Evolutionary conservation across 257 asterid genomes (phyloP).

Genomic region (Solanum chmielewskii): DNA sequence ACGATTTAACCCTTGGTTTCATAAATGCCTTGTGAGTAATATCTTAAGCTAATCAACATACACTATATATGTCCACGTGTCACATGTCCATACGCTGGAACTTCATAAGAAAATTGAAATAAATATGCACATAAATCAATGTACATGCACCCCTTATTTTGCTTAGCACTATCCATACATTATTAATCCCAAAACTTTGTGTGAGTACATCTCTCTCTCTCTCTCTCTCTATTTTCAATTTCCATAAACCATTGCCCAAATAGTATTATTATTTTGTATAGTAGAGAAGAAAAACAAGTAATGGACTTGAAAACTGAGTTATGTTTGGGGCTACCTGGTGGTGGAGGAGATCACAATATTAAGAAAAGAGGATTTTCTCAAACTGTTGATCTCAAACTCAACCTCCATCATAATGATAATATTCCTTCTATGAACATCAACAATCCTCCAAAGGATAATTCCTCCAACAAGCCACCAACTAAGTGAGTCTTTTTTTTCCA

Average conservation of each 20-base stretch:
- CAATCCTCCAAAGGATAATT: constrained; percentile 9
- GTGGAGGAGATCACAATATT: constrained; percentile 1
- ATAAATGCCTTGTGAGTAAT: constrained; percentile 38
- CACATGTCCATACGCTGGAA: constrained; percentile 7
- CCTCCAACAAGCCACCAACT: constrained; percentile 31
- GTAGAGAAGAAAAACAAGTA: neutral
- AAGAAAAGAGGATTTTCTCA: constrained; percentile 41
- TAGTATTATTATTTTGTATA: neutral
- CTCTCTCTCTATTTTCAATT: neutral
- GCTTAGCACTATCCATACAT: neutral
- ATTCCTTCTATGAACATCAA: constrained; percentile 10
- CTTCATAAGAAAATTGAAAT: constrained; percentile 9
- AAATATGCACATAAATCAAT: constrained; percentile 29
- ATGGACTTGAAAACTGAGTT: constrained; percentile 34
- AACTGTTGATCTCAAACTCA: constrained; percentile 44
- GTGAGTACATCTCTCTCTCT: neutral
- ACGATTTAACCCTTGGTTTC: neutral
- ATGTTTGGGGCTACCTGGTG: constrained; percentile 46
- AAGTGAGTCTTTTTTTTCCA: constrained; percentile 8
- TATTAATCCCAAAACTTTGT: neutral
- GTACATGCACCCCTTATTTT: constrained; percentile 2
- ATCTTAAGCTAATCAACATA: constrained; percentile 31
- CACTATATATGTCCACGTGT: constrained; percentile 38
- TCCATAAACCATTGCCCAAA: neutral
- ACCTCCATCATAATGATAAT: constrained; percentile 16